Base-by-base conservation (phyloP, 805 yeast genomes). In the Clavispora carvajalis region DNA sequence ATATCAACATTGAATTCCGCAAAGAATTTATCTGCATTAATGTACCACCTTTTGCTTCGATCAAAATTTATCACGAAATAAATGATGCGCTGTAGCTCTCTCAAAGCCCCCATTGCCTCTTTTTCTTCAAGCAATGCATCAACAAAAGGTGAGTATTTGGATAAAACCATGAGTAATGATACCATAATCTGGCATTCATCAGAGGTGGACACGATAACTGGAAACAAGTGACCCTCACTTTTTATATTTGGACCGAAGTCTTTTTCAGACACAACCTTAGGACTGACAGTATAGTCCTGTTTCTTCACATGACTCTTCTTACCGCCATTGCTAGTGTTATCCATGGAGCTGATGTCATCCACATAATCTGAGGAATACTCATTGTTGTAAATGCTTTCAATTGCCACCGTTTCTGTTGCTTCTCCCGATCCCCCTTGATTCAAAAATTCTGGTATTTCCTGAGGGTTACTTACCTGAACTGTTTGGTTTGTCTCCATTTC, bases 81-180 rank as follows among this genome's bases (percentile, higher is more conserved):
- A 3, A 57, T 41, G n/a, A 55, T 31, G 39, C 56, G 46, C 28
- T 57, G 67, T 10, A 64, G 28, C 35, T 47, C 39, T 38, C 36
- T 40, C 2, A 55, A 41, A 23, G 57, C 48, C 12, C 43, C 43
- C 31, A 31, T 43, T 2, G 45, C 39, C 10, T 33, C 21, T 1
- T 38, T 44, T 22, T 46, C 39, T 29, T 40, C 33, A 37, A 64
- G 51, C 2, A 72, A 44, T 0, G 52, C 39, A 29, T 57, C 57
- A 12, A 62, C 57, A 24, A 73, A 60, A 5, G 41, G 40, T 1
- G 69, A 60, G 7, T 69, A 53, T 34, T 64, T 60, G n/a, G 65
- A 60, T 6, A 74, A 46, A 5, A 69, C 58, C 52, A 60, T 60
- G 22, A 74, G 43, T 13, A 74, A 31, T 1, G 77, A 69, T 3